Percentiles rank a stretch among this genome's conserved stretches.
Evolutionary conservation across 257 asterid species (phyloP).

Genomic region (Nicotiana tomentosiformis): DNA sequence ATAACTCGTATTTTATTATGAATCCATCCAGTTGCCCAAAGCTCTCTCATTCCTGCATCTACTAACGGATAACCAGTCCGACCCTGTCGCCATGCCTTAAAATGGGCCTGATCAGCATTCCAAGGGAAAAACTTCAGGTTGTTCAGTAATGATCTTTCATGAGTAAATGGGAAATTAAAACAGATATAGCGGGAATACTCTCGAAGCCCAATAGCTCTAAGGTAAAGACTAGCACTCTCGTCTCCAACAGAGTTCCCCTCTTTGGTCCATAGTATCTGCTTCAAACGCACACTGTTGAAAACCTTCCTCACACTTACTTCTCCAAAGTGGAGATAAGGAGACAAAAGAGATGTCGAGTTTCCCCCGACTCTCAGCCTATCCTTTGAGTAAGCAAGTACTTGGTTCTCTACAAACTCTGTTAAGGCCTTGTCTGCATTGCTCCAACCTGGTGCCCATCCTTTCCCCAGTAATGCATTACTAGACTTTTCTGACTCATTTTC

Average conservation of each 20-base stretch:
- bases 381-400: conserved; percentile 57
- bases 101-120: conserved; percentile 51
- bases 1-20: conserved; percentile 80
- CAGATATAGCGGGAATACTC: conserved; percentile 90
- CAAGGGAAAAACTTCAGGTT: conserved; percentile 74
- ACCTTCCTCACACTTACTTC: conserved; percentile 76
- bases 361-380: conserved; percentile 59
- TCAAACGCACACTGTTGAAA: conserved; percentile 46
- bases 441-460: conserved; percentile 97
- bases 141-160: conserved; percentile 58
- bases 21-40: conserved; percentile 97
- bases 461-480: conserved; percentile 75
- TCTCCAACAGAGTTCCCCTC: conserved; percentile 51
- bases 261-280: conserved; percentile 59
- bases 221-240: conserved; percentile 49
- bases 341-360: conserved; percentile 74
- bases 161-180: conserved; percentile 84
- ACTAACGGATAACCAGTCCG: conserved; percentile 88
- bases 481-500: conserved; percentile 81
- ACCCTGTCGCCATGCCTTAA: conserved; percentile 93
- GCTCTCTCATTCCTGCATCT: conserved; percentile 96
- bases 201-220: conserved; percentile 67
- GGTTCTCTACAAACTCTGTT: conserved; percentile 54
- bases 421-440: conserved; percentile 67
- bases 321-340: conserved; percentile 85